Percentiles rank a stretch among this genome's conserved stretches.
Evolutionary conservation across 2,329 filamentous ascomycete species (phyloP).

Genomic region (Calonectria honghensis): DNA sequence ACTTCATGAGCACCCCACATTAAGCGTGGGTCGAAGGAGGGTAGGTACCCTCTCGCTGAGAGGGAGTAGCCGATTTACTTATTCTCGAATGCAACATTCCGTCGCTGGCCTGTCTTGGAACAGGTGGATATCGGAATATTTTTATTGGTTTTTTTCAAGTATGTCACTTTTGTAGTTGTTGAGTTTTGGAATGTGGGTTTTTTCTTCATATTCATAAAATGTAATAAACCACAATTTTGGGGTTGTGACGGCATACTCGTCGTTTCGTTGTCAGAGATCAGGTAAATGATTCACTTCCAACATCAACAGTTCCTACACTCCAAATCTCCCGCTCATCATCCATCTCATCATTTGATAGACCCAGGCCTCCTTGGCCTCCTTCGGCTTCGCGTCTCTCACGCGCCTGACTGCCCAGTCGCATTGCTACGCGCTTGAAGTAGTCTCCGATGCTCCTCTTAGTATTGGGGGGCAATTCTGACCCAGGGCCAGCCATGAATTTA

Average conservation of each 20-base stretch:
- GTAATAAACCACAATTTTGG: background rate
- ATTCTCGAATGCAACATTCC: background rate
- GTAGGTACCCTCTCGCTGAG: background rate
- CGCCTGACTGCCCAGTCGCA: slow-evolving; percentile 89
- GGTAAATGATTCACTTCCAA: slow-evolving; percentile 52
- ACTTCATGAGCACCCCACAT: background rate
- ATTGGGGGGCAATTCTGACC: slow-evolving; percentile 79
- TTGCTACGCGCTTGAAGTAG: slow-evolving; percentile 95
- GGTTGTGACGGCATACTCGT: no score
- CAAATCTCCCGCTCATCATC: slow-evolving; percentile 97
- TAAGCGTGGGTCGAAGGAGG: background rate
- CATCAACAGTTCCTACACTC: slow-evolving; percentile 93
- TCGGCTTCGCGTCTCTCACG: slow-evolving; percentile 93
- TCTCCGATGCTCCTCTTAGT: slow-evolving; percentile 94
- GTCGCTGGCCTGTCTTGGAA: background rate
- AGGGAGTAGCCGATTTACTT: background rate
- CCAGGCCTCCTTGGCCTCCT: slow-evolving; percentile 89
- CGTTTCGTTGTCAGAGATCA: slow-evolving; percentile 23
- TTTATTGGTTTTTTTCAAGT: background rate
- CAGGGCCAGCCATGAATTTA: slow-evolving; percentile 86
- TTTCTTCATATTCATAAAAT: background rate
- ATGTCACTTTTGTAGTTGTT: background rate
- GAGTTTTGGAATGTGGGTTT: background rate
- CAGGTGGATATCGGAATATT: background rate
- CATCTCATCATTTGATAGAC: slow-evolving; percentile 90